Evolutionary conservation across 2,329 filamentous ascomycete genomes (phyloP), one percentile per base, ranked within the genome.

Genomic region (Aotearoamyces nothofagi): DNA sequence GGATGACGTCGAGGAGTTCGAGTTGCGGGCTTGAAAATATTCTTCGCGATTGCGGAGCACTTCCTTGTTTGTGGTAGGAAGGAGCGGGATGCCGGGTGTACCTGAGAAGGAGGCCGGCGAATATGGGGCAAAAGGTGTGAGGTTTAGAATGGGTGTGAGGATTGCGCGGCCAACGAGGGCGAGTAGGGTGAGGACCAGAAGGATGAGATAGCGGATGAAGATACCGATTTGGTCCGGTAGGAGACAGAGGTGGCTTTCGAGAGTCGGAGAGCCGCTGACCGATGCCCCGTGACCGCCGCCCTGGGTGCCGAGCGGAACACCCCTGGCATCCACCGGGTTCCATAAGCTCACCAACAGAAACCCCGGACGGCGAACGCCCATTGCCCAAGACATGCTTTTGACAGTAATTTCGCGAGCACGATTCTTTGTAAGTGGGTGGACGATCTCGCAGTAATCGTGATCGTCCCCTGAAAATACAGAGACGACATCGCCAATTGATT

Each of bases 391-490:
- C 40, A 92, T 72, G 46, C 78, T 86, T 57, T 98, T 98, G 43
- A 96, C 84, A 0, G 90, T 98, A 39, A 94, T 92, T 51, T 98
- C 90, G 14, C 55, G 53, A 14, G 69, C 58, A 37, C 73, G 73
- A 34, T 75, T 70, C 11, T 69, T 63, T 3, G 43, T 40, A 29
- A 35, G 35, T 10, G 73, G 70, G 52, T 98, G 90, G 1, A 75
- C 64, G 5, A 96, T 58, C 45, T 93, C 86, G 55, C 90, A 98
- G 56, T 96, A 94, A 56, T 98, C 90, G 56, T 98, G 90, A 47
- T 98, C 90, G 44, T 98, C 90, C 8, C 90, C 90, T 0, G 84
- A 93, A 48, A 96, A 98, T 24, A 86, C 78, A 39, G 90, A 78
- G 3, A 71, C 64, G 9, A 96, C 70, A 36, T 90, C 81, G 17